A percentile compares a stretch with the other conserved stretches of the same genome.
Evolutionary conservation across 345 rosid genomes (phyloP).

Genomic region (Linum lewisii): DNA sequence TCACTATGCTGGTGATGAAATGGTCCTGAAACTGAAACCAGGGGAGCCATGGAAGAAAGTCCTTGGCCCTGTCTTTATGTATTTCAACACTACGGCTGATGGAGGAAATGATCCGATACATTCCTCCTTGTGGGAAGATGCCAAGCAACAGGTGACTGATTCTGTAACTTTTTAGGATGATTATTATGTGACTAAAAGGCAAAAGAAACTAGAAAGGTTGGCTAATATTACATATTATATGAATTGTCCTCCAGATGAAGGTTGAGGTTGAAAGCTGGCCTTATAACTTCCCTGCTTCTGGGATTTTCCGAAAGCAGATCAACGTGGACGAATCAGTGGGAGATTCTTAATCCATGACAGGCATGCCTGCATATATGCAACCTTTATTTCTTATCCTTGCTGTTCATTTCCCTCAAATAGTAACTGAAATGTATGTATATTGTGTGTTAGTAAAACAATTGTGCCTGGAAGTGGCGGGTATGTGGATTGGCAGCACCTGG

Average conservation of each 20-base stretch:
- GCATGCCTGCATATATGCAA: too few species aligned
- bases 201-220: too few species aligned
- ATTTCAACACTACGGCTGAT: conserved; percentile 43
- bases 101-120: conserved; percentile 38
- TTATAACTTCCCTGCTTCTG: conserved; percentile 76
- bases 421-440: too few species aligned
- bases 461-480: conserved; percentile 42
- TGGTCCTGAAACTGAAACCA: conserved; percentile 46
- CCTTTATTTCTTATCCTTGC: not conserved
- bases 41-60: conserved; percentile 87
- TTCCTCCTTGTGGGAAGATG: conserved; percentile 79
- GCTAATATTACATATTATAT: conserved; percentile 5
- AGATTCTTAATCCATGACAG: conserved; percentile 65
- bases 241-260: conserved; percentile 33
- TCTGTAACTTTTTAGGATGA: too few species aligned
- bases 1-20: conserved; percentile 74
- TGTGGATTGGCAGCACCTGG: conserved; percentile 80
- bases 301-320: conserved; percentile 57
- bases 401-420: too few species aligned
- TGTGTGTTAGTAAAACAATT: conserved; percentile 30
- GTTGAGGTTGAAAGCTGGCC: conserved; percentile 81
- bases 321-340: conserved; percentile 63
- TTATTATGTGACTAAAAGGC: not conserved
- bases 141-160: conserved; percentile 53
- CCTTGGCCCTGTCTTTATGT: conserved; percentile 81